Conservation (phyloP, 441 rosid genomes). For the Geranium incanum region DNA sequence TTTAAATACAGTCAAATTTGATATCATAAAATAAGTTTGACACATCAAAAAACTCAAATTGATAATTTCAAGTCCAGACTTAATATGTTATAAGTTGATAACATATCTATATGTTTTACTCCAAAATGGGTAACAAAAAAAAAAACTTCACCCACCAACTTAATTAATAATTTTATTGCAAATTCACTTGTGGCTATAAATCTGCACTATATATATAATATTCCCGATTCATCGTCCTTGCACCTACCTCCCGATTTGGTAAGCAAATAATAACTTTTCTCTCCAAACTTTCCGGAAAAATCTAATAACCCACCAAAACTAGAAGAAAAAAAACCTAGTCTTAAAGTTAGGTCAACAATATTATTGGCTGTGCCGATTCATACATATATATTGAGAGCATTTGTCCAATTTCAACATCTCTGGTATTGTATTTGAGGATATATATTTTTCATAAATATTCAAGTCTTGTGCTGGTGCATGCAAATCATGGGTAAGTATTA, state of each 20-base stretch:
- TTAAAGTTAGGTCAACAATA: background rate
- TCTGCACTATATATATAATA: background rate
- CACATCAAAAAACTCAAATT: too few species aligned
- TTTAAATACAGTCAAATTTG: too few species aligned
- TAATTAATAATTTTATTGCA: too few species aligned
- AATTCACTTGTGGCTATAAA: too few species aligned
- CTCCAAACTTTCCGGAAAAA: background rate
- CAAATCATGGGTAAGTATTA: conserved; percentile 32
- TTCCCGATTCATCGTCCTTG: background rate
- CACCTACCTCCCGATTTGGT: background rate
- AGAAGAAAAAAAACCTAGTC: background rate
- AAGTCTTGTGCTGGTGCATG: background rate
- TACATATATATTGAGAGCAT: background rate
- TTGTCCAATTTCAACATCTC: background rate
- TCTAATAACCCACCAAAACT: background rate
- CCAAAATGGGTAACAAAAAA: too few species aligned
- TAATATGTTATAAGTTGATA: too few species aligned
- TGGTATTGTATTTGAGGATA: conserved; percentile 4
- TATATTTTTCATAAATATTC: background rate
- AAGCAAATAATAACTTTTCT: background rate
- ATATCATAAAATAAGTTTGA: too few species aligned
- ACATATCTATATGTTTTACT: too few species aligned
- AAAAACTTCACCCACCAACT: too few species aligned
- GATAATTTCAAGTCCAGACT: too few species aligned
- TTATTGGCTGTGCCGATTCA: background rate